phyloP scores from a whole-genome alignment of 192 early-diverging fungal genomes.

The Powellomyces hirtus region DNA sequence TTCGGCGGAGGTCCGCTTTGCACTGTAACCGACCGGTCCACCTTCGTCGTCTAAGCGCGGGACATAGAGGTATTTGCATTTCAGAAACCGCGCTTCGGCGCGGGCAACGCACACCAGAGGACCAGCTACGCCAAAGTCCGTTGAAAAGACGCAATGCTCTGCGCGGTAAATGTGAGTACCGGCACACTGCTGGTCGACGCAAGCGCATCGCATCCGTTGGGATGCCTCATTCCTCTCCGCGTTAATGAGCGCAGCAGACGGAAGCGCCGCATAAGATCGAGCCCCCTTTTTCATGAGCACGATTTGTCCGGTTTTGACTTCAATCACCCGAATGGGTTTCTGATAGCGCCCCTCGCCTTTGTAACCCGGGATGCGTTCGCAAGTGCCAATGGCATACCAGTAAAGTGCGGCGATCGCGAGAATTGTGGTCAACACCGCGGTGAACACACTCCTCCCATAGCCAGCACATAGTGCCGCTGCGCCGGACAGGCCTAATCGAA shows the following conservation, averaged over 20 bases:
- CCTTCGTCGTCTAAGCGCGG: not conserved
- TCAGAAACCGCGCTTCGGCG: not conserved
- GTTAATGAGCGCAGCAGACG: not conserved
- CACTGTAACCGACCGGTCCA: not conserved
- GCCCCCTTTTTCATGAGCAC: not conserved
- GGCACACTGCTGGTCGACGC: not conserved
- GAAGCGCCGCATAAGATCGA: conserved; percentile 3
- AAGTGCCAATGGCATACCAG: not conserved
- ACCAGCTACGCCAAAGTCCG: not conserved
- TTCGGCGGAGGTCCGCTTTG: not conserved
- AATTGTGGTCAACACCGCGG: not conserved
- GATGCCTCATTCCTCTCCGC: not conserved
- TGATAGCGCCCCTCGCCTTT: not conserved
- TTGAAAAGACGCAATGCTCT: not conserved
- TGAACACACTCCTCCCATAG: not conserved
- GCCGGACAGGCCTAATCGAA: not conserved
- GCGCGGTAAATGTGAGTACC: too few species aligned
- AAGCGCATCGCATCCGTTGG: not conserved
- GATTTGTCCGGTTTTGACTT: not conserved
- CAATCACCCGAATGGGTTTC: not conserved
- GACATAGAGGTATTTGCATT: conserved; percentile 3
- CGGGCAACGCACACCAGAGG: conserved; percentile 3
- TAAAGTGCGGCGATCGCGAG: not conserved
- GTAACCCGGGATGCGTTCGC: not conserved
- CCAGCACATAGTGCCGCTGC: not conserved